These are phyloP conservation scores for Aspergillus leporis DNA, from an alignment of 495 filamentous ascomycete genomes.

Conservation along the genomic window DNA sequence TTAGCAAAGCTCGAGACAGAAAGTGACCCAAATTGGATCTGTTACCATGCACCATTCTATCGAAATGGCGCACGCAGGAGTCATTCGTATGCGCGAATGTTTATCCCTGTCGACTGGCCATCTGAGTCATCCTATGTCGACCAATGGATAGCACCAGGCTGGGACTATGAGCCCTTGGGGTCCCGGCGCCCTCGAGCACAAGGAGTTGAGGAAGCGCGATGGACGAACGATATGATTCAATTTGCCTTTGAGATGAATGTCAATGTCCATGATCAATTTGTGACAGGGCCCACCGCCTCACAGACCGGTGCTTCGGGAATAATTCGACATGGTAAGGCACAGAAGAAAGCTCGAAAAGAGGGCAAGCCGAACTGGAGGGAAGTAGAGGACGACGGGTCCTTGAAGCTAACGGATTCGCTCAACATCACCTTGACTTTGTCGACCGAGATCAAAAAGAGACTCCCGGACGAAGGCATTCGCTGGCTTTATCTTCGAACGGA, in stretches of 20 bases:
- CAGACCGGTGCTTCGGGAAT: too few relatives aligned
- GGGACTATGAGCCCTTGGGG: not conserved
- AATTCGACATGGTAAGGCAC: not conserved
- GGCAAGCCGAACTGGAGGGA: not conserved
- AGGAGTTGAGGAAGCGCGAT: not conserved
- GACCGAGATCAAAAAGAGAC: not conserved
- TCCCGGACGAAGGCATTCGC: not conserved
- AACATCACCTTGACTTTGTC: not conserved
- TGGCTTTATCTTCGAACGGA: conserved; percentile 2
- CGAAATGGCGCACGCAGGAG: not conserved
- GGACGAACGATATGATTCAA: not conserved
- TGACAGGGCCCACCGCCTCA: not conserved
- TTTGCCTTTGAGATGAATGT: not conserved
- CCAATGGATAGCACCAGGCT: conserved; percentile 2
- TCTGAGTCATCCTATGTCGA: not conserved
- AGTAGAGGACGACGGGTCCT: not conserved
- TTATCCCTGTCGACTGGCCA: not conserved
- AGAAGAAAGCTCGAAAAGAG: not conserved
- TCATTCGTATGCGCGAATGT: not conserved
- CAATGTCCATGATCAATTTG: not conserved
- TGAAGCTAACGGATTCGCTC: not conserved
- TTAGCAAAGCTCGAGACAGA: not conserved
- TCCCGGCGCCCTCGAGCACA: not conserved
- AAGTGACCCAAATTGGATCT: not conserved
- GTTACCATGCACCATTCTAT: not conserved